Base-by-base conservation (phyloP, 164 flowering plant species). In the grape (Vitis vinifera) region DNA sequence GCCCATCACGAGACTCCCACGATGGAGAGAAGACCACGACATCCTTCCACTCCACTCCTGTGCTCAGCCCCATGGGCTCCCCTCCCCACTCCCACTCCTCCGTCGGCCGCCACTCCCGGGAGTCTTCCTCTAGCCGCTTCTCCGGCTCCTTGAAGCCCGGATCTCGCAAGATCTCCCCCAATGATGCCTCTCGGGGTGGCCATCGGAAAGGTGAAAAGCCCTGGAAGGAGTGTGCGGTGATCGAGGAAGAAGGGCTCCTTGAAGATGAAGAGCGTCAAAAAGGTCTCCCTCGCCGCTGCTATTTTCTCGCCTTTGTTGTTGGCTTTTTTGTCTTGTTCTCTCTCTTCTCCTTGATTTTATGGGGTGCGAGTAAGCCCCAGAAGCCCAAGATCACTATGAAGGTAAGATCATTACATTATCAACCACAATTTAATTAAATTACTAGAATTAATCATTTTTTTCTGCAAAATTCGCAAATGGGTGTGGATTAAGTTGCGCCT, bases 51-150 rank as follows among this genome's bases (percentile, higher is more conserved):
- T 92, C 98, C 27, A 91, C 97, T 3, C 97, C 97, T 15, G 86
- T 84, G 29, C 74, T 86, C 67, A 87, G 91, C 71, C 97, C 95
- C 14, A 74, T 68, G 71, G 93, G 88, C 9, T 91, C 98, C 1
- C 98, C 98, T 0, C 96, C 91, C 0, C 98, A 91, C 72, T 90
- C 97, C 9, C 86, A 89, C 65, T 92, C 97, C 66, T 90, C 93
- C 57, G 70, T 88, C 10, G 93, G 95, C 27, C 92, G 84, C 71
- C 97, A 92, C 82, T 92, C 97, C 8, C 84, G 97, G 4, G 89
- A 92, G 64, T 91, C 94, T 58, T 91, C 96, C 59, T 77, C 94
- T 50, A 88, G 82, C 69, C 65, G 97, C 8, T 88, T 89, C 75
- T 92, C 98, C 58, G 96, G 97, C 7, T 87, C 92, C 1, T 69